Evolutionary conservation across 805 yeast species (phyloP), one percentile per base, ranked within the genome.

Genomic region (Grigorovia yakushimaensis): DNA sequence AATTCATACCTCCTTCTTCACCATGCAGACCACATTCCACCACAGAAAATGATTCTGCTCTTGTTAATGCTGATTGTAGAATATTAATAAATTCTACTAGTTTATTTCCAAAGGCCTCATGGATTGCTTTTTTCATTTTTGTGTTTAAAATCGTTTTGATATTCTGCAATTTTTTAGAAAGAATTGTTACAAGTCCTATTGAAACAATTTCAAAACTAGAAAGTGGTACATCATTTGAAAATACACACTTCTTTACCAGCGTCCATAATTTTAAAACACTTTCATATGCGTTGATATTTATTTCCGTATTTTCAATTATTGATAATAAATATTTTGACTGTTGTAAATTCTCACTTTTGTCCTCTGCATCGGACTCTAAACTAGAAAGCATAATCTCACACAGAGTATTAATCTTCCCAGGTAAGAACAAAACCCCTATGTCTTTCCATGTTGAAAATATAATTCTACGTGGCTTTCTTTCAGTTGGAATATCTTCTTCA

Each of bases 181-280:
- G 3, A 42, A 70, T 55, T 5, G 70, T 68, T 7, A 83, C 71
- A 6, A 85, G 61, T 0, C 88, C 88, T 1, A 88, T 83, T 2
- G 83, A 73, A 5, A 81, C 71, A 33, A 88, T 67, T 59, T 88
- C 95, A 65, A 80, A 86, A 49, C 89, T 81, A 0, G 95, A 85
- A 5, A 84, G 67, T 5, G 54, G 51, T 38, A 51, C 57, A 8
- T 49, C 47, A 1, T 59, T 58, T 18, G 51, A 54, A 15, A 70
- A 67, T 22, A 76, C 54, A 1, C 69, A 59, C 5, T 50, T 46
- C 11, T 62, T 64, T 4, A 79, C 60, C 40, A 60, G 57, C 2
- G 57, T 41, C 79, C 81, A 72, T 7, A 70, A 15, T 2, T 45
- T 45, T 2, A 47, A 24, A 70, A 71, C 64, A 3, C 59, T 56